Conservation (phyloP, 2,329 filamentous ascomycete genomes). For the Rasamsonia emersonii region DNA sequence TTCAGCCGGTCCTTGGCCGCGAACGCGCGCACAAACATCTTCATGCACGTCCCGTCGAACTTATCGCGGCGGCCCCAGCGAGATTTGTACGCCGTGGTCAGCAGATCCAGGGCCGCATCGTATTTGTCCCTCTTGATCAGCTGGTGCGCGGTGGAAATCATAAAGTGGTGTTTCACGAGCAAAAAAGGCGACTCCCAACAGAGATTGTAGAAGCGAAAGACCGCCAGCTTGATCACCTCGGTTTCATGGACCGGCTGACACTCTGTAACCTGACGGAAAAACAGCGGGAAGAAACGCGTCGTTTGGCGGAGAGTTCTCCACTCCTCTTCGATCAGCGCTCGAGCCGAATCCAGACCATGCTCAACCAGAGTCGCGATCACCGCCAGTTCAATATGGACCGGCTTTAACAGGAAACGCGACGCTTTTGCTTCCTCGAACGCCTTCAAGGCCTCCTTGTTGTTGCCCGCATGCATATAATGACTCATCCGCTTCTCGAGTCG, state of each 20-base stretch:
- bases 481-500: slow-evolving; percentile 29
- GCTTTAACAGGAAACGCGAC: slow-evolving; percentile 22
- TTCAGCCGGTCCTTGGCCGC: slow-evolving; percentile 18
- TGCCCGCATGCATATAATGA: slow-evolving; percentile 29
- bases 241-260: slow-evolving; percentile 14
- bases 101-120: slow-evolving; percentile 23
- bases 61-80: slow-evolving; percentile 22
- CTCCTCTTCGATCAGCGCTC: slow-evolving; percentile 23
- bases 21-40: slow-evolving; percentile 30
- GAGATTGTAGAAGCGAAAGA: slow-evolving; percentile 32
- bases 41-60: slow-evolving; percentile 30
- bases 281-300: slow-evolving; percentile 21
- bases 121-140: slow-evolving; percentile 19
- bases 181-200: slow-evolving; percentile 23
- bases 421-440: slow-evolving; percentile 21
- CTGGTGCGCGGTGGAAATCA: slow-evolving; percentile 18
- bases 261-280: slow-evolving; percentile 28
- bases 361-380: slow-evolving; percentile 27
- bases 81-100: slow-evolving; percentile 29
- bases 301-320: slow-evolving; percentile 17
- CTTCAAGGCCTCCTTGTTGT: slow-evolving; percentile 22
- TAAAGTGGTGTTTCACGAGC: slow-evolving; percentile 29
- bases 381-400: slow-evolving; percentile 28
- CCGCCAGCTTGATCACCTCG: slow-evolving; percentile 24
- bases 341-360: slow-evolving; percentile 21